Base-by-base conservation (phyloP, 2,329 filamentous ascomycete species). In the Capronia coronata region DNA sequence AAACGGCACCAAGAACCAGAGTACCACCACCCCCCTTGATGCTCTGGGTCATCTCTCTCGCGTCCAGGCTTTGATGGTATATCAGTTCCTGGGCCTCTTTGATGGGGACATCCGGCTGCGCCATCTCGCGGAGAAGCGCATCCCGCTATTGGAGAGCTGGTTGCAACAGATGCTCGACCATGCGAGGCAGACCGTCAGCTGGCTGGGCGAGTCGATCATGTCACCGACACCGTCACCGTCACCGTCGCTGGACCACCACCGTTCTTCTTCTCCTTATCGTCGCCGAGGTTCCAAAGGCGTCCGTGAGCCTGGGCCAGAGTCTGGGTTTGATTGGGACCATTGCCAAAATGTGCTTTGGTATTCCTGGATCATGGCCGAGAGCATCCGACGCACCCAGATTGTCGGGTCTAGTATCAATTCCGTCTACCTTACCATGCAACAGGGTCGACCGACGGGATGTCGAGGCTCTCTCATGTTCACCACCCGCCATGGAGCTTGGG, bases 81-180 rank as follows among this genome's bases (percentile, higher is more conserved):
- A 77, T 58, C 69, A 75, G 43, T 69, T 71, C 27, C 73, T 78
- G 48, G 63, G 71, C 11, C 62, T 79, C 25, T 77, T 76, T 48
- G 75, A 77, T 57, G 72, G 71, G 11, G 71, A 76, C 55, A 69
- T 76, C n/a, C 59, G 65, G 13, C 62, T 67, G 3, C 66, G 70
- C 1, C 62, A 66, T 27, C 59, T 67, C 2, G 69, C 71, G 21
- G 73, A 65, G 68, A 48, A 59, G 48, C 51, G 65, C 53, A 51
- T 66, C 63, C 22, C 59, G 29, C 23, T 57, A 10, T 47, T 65
- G n/a, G 52, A 61, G 2, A 25, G 7, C 19, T 49, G 47, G 47
- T 10, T n/a, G 13, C 16, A 30, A 5, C 16, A 43, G 19, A 35
- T 49, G 29, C 5, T 45, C 40, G 13, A 43, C 9, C 35, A 25